These are phyloP conservation scores for Peniophora sp. DNA, from an alignment of 1,284 basidiomycete species.

Conservation along the genomic window DNA sequence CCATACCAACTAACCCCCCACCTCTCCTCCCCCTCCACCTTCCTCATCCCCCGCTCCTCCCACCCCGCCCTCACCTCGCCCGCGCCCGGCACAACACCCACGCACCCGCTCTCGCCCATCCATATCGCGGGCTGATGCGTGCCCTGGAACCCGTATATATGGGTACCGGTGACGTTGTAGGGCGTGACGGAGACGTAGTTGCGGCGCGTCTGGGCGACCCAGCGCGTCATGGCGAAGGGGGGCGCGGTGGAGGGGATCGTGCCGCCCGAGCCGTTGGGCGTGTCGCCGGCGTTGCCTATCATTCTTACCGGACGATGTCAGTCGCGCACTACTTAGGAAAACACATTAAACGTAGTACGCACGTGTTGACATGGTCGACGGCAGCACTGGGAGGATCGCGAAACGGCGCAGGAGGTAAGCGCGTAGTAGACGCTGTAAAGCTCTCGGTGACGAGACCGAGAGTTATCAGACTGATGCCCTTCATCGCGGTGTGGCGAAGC, in stretches of 20 bases:
- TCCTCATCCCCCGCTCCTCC: slow-evolving; percentile 53
- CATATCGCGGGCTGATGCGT: slow-evolving; percentile 85
- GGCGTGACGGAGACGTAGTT: slow-evolving; percentile 74
- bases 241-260: slow-evolving; percentile 66
- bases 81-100: slow-evolving; percentile 56
- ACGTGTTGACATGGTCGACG: slow-evolving; percentile 52
- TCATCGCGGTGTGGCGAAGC: not conserved
- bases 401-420: slow-evolving; percentile 8
- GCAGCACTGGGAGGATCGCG: slow-evolving; percentile 28
- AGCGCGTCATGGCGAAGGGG: slow-evolving; percentile 78
- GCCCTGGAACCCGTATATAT: slow-evolving; percentile 68
- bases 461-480: not conserved
- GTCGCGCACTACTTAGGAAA: not conserved
- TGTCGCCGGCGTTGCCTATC: slow-evolving; percentile 66
- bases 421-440: not conserved
- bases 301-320: slow-evolving; percentile 24
- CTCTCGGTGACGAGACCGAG: not conserved
- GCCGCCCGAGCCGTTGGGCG: slow-evolving; percentile 63
- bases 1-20: no score
- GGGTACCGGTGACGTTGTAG: slow-evolving; percentile 62
- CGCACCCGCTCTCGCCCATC: slow-evolving; percentile 80
- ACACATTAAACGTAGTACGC: slow-evolving; percentile 12
- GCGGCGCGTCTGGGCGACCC: slow-evolving; percentile 65
- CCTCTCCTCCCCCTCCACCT: slow-evolving; percentile 52
- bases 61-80: slow-evolving; percentile 45